Base-by-base conservation (phyloP, 2,329 filamentous ascomycete genomes). In the Penicillium paneum region DNA sequence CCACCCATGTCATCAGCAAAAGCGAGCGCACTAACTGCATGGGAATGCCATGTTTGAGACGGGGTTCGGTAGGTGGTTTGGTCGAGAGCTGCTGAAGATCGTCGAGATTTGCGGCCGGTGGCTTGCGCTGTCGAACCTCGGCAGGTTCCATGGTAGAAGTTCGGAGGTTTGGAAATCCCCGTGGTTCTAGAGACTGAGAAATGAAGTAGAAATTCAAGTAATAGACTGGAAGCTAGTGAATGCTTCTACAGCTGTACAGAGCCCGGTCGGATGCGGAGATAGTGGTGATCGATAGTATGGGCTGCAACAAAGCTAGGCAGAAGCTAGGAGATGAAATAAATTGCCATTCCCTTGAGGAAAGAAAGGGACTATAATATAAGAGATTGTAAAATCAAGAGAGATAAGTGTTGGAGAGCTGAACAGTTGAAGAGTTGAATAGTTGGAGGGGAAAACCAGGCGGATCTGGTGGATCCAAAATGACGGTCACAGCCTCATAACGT, bases 1-100 rank as follows among this genome's bases (percentile, higher is more conserved):
- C 68, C 57, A 78, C 76, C 76, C 76, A 80, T 21, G 72, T 71
- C 34, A 72, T 60, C 24, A 79, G 69, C 11, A 74, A 50, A n/a
- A 79, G 56, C 32, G 76, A 74, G 31, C 78, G 76, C 26, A 79
- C 41, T 17, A 78, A 52, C 56, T 80, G 78, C 66, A 74, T 74
- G 12, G 70, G 63, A 40, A 73, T 62, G 24, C 76, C 76, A 72
- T 80, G 75, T 60, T 79, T 78, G 52, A 77, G 62, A 44, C 67
- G 66, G 15, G 71, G 72, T 29, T 74, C 67, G 42, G 56, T 59
- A 40, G 57, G 51, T 8, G 62, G 60, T 45, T 66, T 57, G 29
- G 51, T 63, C 5, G 57, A 60, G 13, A 57, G 54, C 46, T 59
- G 47, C 40, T 56, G 57, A 38, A 62, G 55, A 45, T 62, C 55